Evolutionary conservation across 2,329 filamentous ascomycete genomes (phyloP).

Genomic region (Calonectria pauciramosa): DNA sequence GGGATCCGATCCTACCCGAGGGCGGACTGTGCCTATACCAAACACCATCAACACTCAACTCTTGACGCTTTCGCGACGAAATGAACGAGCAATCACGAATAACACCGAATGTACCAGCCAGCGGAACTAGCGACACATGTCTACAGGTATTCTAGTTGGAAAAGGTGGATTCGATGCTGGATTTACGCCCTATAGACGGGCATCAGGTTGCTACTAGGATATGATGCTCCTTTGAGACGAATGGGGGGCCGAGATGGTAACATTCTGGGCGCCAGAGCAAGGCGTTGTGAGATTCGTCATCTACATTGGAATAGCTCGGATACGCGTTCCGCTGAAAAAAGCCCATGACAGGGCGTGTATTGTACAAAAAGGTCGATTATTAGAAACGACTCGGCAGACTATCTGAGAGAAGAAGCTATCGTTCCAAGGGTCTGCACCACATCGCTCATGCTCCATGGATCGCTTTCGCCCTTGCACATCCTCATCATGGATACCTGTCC

Average conservation of each 20-base stretch:
- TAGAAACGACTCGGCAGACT: not conserved
- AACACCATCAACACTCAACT: constrained; percentile 30
- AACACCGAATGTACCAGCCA: not conserved
- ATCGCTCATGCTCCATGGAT: constrained; percentile 19
- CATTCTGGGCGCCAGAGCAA: not conserved
- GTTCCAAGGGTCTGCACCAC: constrained; percentile 3
- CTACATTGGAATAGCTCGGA: not conserved
- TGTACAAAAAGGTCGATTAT: not conserved
- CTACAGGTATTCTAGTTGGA: not conserved
- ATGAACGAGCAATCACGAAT: not conserved
- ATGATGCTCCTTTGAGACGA: not conserved
- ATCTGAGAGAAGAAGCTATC: not conserved
- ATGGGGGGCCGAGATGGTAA: not conserved
- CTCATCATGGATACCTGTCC: constrained; percentile 34
- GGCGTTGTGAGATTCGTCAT: not conserved
- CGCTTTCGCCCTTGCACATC: constrained; percentile 24
- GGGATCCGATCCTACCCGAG: not conserved
- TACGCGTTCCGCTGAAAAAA: not conserved
- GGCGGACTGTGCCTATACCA: not conserved
- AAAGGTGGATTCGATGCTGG: not conserved
- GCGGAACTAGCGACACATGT: not conserved
- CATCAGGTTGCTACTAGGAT: not conserved
- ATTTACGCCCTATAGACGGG: constrained; percentile 1
- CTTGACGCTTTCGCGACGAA: not conserved
- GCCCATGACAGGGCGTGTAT: not conserved